These are phyloP conservation scores for Pseudotulostoma volvatum DNA, from an alignment of 495 filamentous ascomycete genomes.

Conservation along the genomic window DNA sequence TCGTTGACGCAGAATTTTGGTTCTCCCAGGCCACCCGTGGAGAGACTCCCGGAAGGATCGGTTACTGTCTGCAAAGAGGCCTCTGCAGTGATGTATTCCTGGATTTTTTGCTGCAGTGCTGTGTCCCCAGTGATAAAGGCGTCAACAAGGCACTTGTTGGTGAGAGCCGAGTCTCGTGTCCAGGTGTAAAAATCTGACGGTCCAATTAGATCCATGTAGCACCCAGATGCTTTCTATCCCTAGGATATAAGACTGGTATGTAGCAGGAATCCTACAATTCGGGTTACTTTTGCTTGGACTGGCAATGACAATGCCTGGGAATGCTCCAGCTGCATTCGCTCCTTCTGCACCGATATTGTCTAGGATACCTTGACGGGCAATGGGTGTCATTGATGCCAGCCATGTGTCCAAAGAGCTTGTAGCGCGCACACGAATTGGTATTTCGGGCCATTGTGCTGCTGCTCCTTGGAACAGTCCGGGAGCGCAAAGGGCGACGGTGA, in stretches of 20 bases:
- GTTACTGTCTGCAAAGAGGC: conserved; percentile 33
- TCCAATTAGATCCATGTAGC: too few species aligned
- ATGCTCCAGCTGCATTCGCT: conserved; percentile 25
- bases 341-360: conserved; percentile 42
- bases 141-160: conserved; percentile 38
- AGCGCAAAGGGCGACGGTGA: too few species aligned
- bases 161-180: conserved; percentile 43
- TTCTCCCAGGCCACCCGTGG: conserved; percentile 39
- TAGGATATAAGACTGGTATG: too few species aligned
- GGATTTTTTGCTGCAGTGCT: conserved; percentile 24
- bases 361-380: conserved; percentile 36
- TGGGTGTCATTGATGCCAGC: conserved; percentile 36
- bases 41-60: conserved; percentile 38
- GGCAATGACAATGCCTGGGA: conserved; percentile 36
- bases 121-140: conserved; percentile 27
- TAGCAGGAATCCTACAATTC: conserved; percentile 32
- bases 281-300: conserved; percentile 38
- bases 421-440: too few species aligned
- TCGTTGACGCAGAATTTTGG: conserved; percentile 43
- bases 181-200: conserved; percentile 40
- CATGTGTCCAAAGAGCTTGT: conserved; percentile 34
- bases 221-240: too few species aligned
- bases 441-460: too few species aligned
- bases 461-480: too few species aligned
- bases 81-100: conserved; percentile 38